These are phyloP conservation scores for Pythium folliculosum DNA, from an alignment of 352 stramenopile genomes.

Conservation along the genomic window DNA sequence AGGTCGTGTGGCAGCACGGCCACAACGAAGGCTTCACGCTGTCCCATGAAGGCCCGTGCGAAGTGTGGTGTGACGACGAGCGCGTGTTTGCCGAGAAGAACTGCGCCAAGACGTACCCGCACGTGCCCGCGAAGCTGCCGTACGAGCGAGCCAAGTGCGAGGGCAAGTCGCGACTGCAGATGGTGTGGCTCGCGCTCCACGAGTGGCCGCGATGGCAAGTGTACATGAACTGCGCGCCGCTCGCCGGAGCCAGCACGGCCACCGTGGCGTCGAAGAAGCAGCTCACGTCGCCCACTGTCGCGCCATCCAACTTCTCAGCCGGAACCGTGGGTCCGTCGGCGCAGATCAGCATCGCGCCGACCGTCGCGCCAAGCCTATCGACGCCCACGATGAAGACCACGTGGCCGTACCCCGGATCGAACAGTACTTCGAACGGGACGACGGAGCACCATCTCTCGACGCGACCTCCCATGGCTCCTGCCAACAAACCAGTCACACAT, in stretches of 20 bases:
- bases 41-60: conserved; percentile 32
- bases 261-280: neutral
- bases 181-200: conserved; percentile 39
- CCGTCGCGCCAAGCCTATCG: neutral
- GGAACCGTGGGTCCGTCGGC: too few relatives aligned
- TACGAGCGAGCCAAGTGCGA: conserved; percentile 30
- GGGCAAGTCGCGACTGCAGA: conserved; percentile 29
- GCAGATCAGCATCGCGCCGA: too few relatives aligned
- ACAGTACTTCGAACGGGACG: neutral
- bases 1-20: conserved; percentile 29
- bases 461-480: neutral
- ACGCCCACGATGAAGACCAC: neutral
- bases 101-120: conserved; percentile 22
- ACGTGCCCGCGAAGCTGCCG: conserved; percentile 19
- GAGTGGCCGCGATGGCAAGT: conserved; percentile 31
- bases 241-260: neutral
- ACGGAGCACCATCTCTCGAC: neutral
- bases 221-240: conserved; percentile 36
- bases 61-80: conserved; percentile 29
- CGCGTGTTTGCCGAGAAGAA: conserved; percentile 26
- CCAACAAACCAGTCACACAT: neutral
- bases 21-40: conserved; percentile 29
- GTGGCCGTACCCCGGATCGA: neutral
- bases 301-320: too few relatives aligned
- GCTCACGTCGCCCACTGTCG: too few relatives aligned